These are phyloP conservation scores for Limonium bicolor DNA, from an alignment of 148 eudicot genomes.

Conservation along the genomic window DNA sequence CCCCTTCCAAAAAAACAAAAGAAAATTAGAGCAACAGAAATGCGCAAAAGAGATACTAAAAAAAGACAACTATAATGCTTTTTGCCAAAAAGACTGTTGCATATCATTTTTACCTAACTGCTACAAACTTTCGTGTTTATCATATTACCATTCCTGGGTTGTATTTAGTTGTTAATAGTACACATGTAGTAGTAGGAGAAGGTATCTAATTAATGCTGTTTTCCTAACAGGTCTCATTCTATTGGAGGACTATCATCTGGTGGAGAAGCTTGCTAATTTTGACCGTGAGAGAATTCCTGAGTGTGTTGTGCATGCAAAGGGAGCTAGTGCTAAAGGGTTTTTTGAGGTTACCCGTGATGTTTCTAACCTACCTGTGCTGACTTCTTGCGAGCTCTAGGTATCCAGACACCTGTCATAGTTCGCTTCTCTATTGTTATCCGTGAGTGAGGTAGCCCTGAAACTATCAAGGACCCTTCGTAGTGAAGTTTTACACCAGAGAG, in stretches of 20 bases:
- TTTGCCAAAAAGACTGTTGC: no score
- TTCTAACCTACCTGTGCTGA: conserved; percentile 76
- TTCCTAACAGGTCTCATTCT: background rate
- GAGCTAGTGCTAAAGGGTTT: conserved; percentile 65
- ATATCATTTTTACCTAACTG: no score
- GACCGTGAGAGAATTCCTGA: conserved; percentile 27
- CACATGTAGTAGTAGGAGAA: background rate
- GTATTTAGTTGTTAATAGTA: background rate
- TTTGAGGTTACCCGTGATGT: conserved; percentile 81
- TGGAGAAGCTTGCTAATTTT: conserved; percentile 1
- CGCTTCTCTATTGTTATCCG: conserved; percentile 90
- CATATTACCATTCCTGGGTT: background rate
- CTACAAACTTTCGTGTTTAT: background rate
- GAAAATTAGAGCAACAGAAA: no score
- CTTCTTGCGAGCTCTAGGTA: conserved; percentile 75
- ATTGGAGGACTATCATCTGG: background rate
- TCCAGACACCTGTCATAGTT: conserved; percentile 83
- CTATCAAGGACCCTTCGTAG: conserved; percentile 82
- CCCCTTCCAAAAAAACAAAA: no score
- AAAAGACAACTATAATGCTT: no score
- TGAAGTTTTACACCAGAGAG: conserved; percentile 92
- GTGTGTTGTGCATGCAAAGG: conserved; percentile 68
- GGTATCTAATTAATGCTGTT: background rate
- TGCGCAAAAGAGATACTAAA: no score
- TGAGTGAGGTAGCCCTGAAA: conserved; percentile 93